Evolutionary conservation across 2,329 filamentous ascomycete genomes (phyloP).

Genomic region (Trichoderma semiorbis): DNA sequence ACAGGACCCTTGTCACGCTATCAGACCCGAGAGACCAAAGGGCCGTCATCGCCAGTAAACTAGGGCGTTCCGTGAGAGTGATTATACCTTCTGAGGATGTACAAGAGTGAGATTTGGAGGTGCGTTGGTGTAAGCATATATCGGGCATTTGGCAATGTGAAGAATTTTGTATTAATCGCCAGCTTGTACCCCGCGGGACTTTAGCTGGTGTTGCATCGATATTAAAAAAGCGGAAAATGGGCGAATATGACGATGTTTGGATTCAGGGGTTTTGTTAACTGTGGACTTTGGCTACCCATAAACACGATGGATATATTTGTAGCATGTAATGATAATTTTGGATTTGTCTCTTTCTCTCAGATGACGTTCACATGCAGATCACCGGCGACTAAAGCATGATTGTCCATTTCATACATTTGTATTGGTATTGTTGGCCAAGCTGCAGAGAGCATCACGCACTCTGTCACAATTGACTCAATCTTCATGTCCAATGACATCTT

Average conservation of each 20-base stretch:
- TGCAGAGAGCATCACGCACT: neutral
- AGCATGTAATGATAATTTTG: neutral
- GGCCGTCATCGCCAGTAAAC: neutral
- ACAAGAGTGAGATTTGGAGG: neutral
- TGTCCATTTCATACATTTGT: neutral
- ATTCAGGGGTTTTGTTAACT: neutral
- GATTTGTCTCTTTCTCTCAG: neutral
- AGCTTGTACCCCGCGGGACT: neutral
- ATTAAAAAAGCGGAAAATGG: neutral
- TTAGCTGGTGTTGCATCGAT: neutral
- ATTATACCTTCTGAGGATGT: neutral
- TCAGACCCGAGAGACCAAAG: slow-evolving; percentile 1
- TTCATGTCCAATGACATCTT: neutral
- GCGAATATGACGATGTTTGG: neutral
- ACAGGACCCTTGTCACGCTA: neutral
- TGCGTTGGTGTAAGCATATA: neutral
- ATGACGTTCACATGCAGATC: neutral
- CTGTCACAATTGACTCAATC: neutral
- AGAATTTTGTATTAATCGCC: neutral
- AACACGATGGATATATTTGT: neutral
- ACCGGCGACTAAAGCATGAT: neutral
- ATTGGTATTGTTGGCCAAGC: neutral
- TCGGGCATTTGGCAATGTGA: neutral
- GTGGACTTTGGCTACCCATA: neutral
- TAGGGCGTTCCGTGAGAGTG: neutral